Base-by-base conservation (phyloP, 345 rosid species). In the Salix viminalis region DNA sequence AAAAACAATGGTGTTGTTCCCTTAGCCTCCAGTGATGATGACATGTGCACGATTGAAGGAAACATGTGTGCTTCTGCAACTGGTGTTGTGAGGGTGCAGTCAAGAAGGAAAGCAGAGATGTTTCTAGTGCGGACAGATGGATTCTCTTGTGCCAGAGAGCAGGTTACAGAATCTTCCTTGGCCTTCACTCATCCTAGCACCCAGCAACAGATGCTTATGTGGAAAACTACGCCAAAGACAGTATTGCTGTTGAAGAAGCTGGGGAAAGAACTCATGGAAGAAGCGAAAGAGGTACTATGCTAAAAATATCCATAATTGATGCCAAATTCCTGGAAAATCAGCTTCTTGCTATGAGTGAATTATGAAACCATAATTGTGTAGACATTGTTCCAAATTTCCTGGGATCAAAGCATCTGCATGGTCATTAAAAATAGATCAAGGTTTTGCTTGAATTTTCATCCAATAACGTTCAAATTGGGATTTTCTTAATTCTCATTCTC, bases 141-240 rank as follows among this genome's bases (percentile, higher is more conserved):
- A 76, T 89, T 95, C 83, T 95, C 98, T 77, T 95, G 99, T 87
- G 82, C 87, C 42, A 88, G 98, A 83, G 99, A 95, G 85, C 93
- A 91, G 79, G 99, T 93, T 48, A 95, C 98, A 48, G 99, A 93
- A 84, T 88, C 97, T 64, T 93, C 98, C 62, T 84, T 93, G 90
- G 98, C 99, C 60, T 95, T 95, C 86, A 90, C 97, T 74, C 99
- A 95, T 84, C 99, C 99, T 36, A 95, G 99, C 81, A 95, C 99
- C 52, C 99, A 93, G 85, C 99, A 95, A 74, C 98, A 93, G 90
- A 95, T 95, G 99, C 98, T 95, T 79, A 90, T 95, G 90, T 95
- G 99, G 99, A 95, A 95, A 85, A 77, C 97, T 74, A 88, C 90
- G 21, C 99, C 99, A 60, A 95, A 86, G 85, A 95, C 99, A 48